Conservation (phyloP, 1,284 basidiomycete species). For the Apiotrichum brassicae region DNA sequence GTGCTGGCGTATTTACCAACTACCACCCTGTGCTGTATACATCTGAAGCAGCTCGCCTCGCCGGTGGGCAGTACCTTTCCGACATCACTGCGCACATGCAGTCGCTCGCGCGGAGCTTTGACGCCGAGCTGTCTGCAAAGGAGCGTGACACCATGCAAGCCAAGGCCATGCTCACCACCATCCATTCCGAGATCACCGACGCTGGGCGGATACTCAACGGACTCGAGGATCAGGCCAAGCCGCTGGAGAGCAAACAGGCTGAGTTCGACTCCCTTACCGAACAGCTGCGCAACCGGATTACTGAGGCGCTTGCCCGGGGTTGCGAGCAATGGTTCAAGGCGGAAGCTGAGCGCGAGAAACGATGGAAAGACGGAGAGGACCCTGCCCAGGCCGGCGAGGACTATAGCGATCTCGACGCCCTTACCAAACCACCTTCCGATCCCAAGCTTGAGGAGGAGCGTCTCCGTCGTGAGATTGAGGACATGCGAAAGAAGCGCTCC, state of each 20-base stretch:
- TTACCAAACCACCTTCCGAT: conserved; percentile 48
- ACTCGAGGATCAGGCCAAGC: conserved; percentile 60
- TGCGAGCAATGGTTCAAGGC: conserved; percentile 88
- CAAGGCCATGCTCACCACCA: conserved; percentile 74
- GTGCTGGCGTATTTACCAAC: conserved; percentile 15
- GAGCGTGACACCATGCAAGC: conserved; percentile 90
- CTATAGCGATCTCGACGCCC: conserved; percentile 33
- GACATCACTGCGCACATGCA: conserved; percentile 84
- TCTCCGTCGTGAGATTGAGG: conserved; percentile 59
- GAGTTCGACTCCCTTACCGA: conserved; percentile 60
- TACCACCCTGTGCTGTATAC: conserved; percentile 66
- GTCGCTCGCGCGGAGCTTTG: conserved; percentile 84
- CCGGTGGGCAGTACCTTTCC: conserved; percentile 73
- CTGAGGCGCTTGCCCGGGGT: conserved; percentile 70
- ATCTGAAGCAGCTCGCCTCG: conserved; percentile 78
- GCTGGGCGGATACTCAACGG: conserved; percentile 68
- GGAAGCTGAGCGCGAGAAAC: conserved; percentile 67
- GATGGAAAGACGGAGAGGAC: conserved; percentile 29
- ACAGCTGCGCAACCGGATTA: conserved; percentile 68
- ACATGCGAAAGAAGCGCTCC: conserved; percentile 61
- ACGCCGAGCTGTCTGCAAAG: conserved; percentile 84
- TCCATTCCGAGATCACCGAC: conserved; percentile 87
- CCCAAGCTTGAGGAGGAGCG: conserved; percentile 52
- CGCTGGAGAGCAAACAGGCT: conserved; percentile 59
- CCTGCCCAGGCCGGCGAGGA: conserved; percentile 33